These are phyloP conservation scores for Curvularia spicifera DNA, from an alignment of 2,329 filamentous ascomycete species.

Conservation along the genomic window DNA sequence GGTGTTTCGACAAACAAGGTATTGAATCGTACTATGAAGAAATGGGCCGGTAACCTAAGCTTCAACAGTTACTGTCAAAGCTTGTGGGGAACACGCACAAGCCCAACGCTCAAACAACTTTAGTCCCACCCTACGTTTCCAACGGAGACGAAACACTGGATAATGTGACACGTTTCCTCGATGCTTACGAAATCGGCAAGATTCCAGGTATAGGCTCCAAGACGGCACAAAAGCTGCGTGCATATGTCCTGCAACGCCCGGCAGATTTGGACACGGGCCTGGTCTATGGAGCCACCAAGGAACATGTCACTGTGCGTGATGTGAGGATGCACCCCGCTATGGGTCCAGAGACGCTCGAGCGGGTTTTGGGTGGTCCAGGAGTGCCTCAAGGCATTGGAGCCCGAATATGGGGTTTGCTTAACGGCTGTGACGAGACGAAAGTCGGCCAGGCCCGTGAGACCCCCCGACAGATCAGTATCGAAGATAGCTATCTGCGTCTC, in stretches of 20 bases:
- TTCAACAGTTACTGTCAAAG: conserved; percentile 70
- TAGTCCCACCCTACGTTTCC: conserved; percentile 68
- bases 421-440: conserved; percentile 78
- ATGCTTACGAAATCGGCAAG: conserved; percentile 75
- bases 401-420: conserved; percentile 77
- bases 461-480: conserved; percentile 90
- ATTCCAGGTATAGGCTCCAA: conserved; percentile 88
- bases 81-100: conserved; percentile 85
- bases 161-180: conserved; percentile 73
- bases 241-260: conserved; percentile 61
- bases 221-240: conserved; percentile 70
- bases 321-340: conserved; percentile 69
- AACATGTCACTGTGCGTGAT: conserved; percentile 68
- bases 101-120: conserved; percentile 83
- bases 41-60: no score
- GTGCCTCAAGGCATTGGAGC: conserved; percentile 73
- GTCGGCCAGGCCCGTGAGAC: conserved; percentile 74
- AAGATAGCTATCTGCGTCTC: conserved; percentile 84
- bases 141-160: conserved; percentile 27
- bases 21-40: no score
- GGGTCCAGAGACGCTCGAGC: conserved; percentile 69
- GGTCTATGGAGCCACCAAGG: conserved; percentile 58
- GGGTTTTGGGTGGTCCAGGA: conserved; percentile 72
- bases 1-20: conserved; percentile 84
- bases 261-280: conserved; percentile 54